These are phyloP conservation scores for Dryadomyces quercus-mongolicae DNA, from an alignment of 2,329 filamentous ascomycete genomes.

Conservation along the genomic window DNA sequence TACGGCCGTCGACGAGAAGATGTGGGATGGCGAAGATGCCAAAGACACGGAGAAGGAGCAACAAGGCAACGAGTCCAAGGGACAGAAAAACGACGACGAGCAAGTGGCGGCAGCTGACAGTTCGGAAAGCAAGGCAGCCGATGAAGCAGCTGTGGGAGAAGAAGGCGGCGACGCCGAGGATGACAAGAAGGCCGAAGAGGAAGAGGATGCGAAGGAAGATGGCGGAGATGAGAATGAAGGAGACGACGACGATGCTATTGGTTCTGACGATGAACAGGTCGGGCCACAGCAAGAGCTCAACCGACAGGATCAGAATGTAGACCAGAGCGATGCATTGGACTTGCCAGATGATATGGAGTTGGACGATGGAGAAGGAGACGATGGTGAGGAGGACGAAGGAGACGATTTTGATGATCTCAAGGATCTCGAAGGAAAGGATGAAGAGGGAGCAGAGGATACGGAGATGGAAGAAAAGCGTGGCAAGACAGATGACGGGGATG, in stretches of 20 bases:
- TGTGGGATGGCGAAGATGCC: constrained; percentile 87
- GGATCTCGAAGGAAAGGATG: constrained; percentile 58
- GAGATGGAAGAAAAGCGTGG: constrained; percentile 65
- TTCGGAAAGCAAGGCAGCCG: constrained; percentile 50
- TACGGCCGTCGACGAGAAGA: constrained; percentile 89
- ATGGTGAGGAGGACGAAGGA: constrained; percentile 36
- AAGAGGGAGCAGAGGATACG: constrained; percentile 76
- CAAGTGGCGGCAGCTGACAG: constrained; percentile 44
- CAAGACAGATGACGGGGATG: constrained; percentile 38
- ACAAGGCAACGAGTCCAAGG: constrained; percentile 59
- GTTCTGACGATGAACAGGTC: constrained; percentile 45
- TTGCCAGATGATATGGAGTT: constrained; percentile 83
- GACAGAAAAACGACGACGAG: constrained; percentile 54
- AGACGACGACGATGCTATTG: constrained; percentile 46
- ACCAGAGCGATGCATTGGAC: constrained; percentile 72
- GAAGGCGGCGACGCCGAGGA: constrained; percentile 38
- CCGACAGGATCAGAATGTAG: constrained; percentile 59
- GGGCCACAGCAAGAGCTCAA: constrained; percentile 44
- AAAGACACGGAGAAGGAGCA: constrained; percentile 76
- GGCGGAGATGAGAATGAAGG: constrained; percentile 31
- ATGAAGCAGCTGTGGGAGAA: constrained; percentile 41
- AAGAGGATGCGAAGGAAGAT: constrained; percentile 34
- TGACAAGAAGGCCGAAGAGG: constrained; percentile 45
- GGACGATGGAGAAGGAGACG: constrained; percentile 60
- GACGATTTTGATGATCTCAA: constrained; percentile 41